phyloP scores from a whole-genome alignment of 768 basidiomycete genomes.

The Boletus barrowsii region DNA sequence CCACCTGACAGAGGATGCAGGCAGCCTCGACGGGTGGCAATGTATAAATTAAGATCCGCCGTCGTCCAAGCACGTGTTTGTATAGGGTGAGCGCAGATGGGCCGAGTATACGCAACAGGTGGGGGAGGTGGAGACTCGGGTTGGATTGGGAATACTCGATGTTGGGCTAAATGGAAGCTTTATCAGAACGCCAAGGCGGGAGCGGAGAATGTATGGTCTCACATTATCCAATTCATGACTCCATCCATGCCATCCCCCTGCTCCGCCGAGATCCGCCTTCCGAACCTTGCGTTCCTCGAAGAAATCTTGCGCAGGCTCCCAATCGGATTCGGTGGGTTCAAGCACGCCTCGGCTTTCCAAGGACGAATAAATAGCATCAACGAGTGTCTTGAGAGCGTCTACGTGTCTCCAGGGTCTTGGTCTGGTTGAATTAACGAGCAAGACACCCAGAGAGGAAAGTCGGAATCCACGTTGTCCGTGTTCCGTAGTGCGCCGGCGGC shows the following conservation, averaged over 20 bases:
- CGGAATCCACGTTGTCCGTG: conserved; percentile 76
- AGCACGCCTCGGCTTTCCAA: conserved; percentile 46
- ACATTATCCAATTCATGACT: conserved; percentile 60
- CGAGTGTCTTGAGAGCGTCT: conserved; percentile 57
- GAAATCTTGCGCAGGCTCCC: conserved; percentile 59
- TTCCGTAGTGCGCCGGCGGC: conserved; percentile 63
- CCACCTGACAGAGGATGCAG: conserved; percentile 60
- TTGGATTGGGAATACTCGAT: conserved; percentile 30
- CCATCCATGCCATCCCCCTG: conserved; percentile 68
- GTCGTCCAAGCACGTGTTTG: conserved; percentile 73
- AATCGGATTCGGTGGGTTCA: conserved; percentile 54
- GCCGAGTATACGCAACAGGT: conserved; percentile 72
- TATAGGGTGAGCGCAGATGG: conserved; percentile 76
- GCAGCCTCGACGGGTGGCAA: conserved; percentile 77
- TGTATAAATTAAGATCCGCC: conserved; percentile 76
- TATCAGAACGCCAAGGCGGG: neutral
- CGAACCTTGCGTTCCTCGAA: conserved; percentile 62
- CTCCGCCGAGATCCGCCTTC: conserved; percentile 49
- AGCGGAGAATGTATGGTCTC: conserved; percentile 12
- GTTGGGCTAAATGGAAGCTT: conserved; percentile 20
- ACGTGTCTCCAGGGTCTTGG: conserved; percentile 79
- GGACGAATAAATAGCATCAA: conserved; percentile 50
- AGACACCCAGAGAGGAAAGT: conserved; percentile 72
- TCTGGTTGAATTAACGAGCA: conserved; percentile 60
- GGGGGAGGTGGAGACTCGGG: conserved; percentile 71